Evolutionary conservation across 73 alveolate genomes (phyloP).

Genomic region (Uronychia binucleata): DNA sequence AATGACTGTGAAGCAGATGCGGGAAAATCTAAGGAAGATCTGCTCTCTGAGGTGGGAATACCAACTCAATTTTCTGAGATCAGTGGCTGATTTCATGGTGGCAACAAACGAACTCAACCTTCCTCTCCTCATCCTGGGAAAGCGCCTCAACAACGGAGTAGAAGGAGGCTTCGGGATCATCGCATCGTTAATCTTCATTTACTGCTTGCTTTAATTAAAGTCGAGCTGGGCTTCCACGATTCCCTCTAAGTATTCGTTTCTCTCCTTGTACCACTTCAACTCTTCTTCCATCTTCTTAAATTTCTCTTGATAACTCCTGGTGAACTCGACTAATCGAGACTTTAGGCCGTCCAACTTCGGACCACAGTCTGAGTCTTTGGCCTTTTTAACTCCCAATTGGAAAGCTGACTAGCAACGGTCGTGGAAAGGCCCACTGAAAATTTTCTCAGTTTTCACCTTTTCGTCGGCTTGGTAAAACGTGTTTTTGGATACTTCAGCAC

Average conservation of each 20-base stretch:
- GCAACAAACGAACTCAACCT: conserved; percentile 49
- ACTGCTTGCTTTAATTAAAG: background rate
- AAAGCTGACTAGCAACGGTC: background rate
- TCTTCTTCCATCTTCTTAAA: background rate
- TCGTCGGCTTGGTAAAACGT: background rate
- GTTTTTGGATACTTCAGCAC: background rate
- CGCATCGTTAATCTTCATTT: conserved; percentile 20
- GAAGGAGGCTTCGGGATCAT: conserved; percentile 56
- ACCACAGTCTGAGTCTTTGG: background rate
- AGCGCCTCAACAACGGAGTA: conserved; percentile 41
- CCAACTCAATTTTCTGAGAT: conserved; percentile 27
- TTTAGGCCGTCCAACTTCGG: background rate
- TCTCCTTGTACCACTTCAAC: background rate
- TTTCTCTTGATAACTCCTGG: background rate
- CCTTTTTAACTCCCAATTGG: background rate
- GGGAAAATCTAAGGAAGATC: conserved; percentile 35
- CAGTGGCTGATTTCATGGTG: conserved; percentile 31
- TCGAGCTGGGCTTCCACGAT: background rate
- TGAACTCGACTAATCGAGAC: background rate
- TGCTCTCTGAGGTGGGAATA: conserved; percentile 39
- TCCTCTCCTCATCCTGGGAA: conserved; percentile 52
- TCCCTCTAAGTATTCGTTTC: background rate
- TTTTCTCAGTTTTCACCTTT: too few species aligned
- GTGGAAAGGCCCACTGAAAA: background rate
- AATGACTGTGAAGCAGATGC: conserved; percentile 51